phyloP scores from a whole-genome alignment of 139 green algal genomes.

The Gonium pectorale region DNA sequence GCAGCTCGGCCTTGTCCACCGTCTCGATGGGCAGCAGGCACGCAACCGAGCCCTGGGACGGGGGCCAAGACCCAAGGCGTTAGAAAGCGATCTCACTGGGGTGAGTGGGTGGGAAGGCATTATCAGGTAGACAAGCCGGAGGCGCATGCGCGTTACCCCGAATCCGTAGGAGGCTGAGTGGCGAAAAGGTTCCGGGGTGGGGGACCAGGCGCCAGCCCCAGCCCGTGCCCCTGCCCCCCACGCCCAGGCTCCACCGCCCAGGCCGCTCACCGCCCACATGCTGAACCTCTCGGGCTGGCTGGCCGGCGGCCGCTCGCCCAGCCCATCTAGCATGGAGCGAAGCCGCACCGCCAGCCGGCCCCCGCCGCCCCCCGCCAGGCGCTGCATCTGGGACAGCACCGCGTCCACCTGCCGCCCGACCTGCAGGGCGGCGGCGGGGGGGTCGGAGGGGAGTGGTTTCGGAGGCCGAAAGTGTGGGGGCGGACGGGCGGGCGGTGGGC shows the following conservation, averaged over 20 bases:
- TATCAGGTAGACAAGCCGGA: too few species aligned
- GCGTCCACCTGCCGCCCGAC: conserved; percentile 3
- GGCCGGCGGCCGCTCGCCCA: conserved; percentile 51
- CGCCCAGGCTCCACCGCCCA: too few species aligned
- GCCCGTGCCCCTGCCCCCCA: too few species aligned
- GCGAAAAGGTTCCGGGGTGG: too few species aligned
- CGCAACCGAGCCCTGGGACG: not conserved
- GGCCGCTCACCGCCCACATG: conserved; percentile 65
- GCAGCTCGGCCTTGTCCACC: conserved; percentile 4
- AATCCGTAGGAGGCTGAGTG: too few species aligned
- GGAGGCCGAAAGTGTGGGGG: too few species aligned
- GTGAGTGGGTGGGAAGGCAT: too few species aligned
- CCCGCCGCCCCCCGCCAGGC: conserved; percentile 23
- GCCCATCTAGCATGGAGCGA: not conserved
- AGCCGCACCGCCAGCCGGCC: conserved; percentile 16
- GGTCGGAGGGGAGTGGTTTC: not conserved
- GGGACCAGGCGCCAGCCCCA: too few species aligned
- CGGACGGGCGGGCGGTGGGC: too few species aligned
- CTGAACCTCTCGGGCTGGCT: conserved; percentile 53
- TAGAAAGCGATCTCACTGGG: not conserved
- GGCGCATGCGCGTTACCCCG: too few species aligned
- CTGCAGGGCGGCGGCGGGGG: not conserved
- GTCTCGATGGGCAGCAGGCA: not conserved
- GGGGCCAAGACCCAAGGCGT: too few species aligned
- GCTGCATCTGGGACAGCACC: not conserved